These are phyloP conservation scores for Exophiala oligosperma DNA, from an alignment of 2,329 filamentous ascomycete species.

Conservation along the genomic window DNA sequence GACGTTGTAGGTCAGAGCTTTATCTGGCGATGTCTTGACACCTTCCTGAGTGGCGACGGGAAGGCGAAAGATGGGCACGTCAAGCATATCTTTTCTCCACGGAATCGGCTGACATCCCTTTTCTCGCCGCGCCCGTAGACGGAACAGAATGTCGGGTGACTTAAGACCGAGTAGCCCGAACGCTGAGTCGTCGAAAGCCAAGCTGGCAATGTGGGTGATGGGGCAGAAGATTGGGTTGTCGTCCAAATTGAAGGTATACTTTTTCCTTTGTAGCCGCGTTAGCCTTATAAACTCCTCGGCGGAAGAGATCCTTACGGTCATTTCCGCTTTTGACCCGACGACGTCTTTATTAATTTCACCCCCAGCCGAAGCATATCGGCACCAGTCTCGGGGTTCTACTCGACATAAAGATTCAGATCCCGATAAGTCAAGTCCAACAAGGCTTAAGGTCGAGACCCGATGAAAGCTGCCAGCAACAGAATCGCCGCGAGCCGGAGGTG, in stretches of 20 bases:
- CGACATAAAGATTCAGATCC: too few species aligned
- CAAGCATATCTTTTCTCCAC: not conserved
- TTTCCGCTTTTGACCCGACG: too few species aligned
- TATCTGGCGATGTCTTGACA: not conserved
- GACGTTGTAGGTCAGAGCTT: not conserved
- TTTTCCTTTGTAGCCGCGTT: not conserved
- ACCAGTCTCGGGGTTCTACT: too few species aligned
- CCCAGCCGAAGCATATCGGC: too few species aligned
- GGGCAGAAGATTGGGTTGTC: constrained; percentile 11
- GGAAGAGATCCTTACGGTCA: not conserved
- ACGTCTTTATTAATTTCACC: too few species aligned
- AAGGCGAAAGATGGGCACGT: not conserved
- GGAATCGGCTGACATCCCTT: not conserved
- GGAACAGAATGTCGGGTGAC: too few species aligned
- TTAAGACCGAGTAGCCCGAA: too few species aligned
- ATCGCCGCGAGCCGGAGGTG: too few species aligned
- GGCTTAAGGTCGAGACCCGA: too few species aligned
- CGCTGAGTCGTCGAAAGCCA: too few species aligned
- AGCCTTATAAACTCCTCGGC: not conserved
- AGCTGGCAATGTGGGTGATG: constrained; percentile 10
- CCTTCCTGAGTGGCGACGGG: not conserved
- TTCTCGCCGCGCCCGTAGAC: not conserved
- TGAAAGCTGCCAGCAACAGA: too few species aligned
- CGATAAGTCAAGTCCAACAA: too few species aligned
- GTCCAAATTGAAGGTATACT: constrained; percentile 3